These are phyloP conservation scores for Aspergillus asperescens DNA, from an alignment of 495 filamentous ascomycete species.

Conservation along the genomic window DNA sequence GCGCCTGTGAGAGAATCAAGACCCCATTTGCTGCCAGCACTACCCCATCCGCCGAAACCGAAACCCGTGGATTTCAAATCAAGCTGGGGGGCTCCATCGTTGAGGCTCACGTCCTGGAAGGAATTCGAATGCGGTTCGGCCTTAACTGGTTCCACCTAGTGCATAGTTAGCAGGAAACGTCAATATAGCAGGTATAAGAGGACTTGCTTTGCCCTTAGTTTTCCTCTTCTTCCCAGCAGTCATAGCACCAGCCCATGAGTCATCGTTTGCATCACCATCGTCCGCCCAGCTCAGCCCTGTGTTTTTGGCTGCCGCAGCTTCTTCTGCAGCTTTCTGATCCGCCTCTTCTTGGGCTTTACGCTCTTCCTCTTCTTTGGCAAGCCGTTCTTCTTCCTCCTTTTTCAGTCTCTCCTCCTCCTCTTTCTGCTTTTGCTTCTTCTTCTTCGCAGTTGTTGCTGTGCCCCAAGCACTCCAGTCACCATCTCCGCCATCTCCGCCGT, in stretches of 20 bases:
- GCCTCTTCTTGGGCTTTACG: conserved; percentile 30
- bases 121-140: conserved; percentile 26
- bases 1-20: conserved; percentile 30
- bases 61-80: conserved; percentile 40
- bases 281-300: conserved; percentile 43
- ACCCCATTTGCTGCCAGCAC: conserved; percentile 34
- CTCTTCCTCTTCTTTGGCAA: conserved; percentile 35
- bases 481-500: conserved; percentile 24
- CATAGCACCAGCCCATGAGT: conserved; percentile 33
- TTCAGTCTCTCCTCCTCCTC: conserved; percentile 24
- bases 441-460: conserved; percentile 37
- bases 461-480: conserved; percentile 42
- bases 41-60: conserved; percentile 44
- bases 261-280: conserved; percentile 31
- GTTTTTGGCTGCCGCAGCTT: conserved; percentile 29
- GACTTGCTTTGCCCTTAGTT: conserved; percentile 46
- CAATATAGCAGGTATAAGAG: not conserved
- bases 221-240: conserved; percentile 45
- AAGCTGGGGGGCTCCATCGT: conserved; percentile 39
- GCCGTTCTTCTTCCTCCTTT: conserved; percentile 29
- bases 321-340: conserved; percentile 31
- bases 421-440: conserved; percentile 34
- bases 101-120: conserved; percentile 46
- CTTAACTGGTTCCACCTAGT: conserved; percentile 8
- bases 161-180: not conserved